These are phyloP conservation scores for Xylaria sp. DNA, from an alignment of 2,329 filamentous ascomycete species.

Conservation along the genomic window DNA sequence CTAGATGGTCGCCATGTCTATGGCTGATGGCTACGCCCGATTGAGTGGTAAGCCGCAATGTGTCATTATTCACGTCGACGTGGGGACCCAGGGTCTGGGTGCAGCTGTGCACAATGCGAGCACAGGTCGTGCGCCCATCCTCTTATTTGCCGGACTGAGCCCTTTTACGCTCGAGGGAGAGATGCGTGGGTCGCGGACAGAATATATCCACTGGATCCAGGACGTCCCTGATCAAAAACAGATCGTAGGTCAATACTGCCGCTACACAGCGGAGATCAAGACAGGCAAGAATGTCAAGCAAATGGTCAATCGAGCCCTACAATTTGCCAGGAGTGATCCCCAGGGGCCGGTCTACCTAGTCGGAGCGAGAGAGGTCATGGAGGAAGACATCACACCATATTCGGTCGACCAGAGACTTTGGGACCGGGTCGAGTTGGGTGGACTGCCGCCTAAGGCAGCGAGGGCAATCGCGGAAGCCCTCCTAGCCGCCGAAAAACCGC, in stretches of 20 bases:
- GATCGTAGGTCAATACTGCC: slow-evolving; percentile 86
- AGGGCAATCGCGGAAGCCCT: slow-evolving; percentile 71
- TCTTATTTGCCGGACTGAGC: slow-evolving; percentile 82
- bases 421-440: slow-evolving; percentile 76
- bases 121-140: slow-evolving; percentile 76
- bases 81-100: slow-evolving; percentile 81
- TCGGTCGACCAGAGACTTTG: slow-evolving; percentile 75
- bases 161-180: slow-evolving; percentile 83
- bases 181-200: slow-evolving; percentile 79
- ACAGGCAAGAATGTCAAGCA: slow-evolving; percentile 88
- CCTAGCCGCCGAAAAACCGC: slow-evolving; percentile 70
- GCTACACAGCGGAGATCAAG: slow-evolving; percentile 85
- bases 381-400: slow-evolving; percentile 83
- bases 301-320: slow-evolving; percentile 85
- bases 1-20: slow-evolving; percentile 85
- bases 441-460: slow-evolving; percentile 63
- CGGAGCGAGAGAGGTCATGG: slow-evolving; percentile 84
- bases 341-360: slow-evolving; percentile 83
- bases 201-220: slow-evolving; percentile 90
- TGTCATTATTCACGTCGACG: slow-evolving; percentile 84
- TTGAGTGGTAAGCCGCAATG: slow-evolving; percentile 78
- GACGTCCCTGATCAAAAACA: slow-evolving; percentile 84
- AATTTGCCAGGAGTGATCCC: slow-evolving; percentile 82
- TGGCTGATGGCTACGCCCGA: slow-evolving; percentile 84
- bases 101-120: slow-evolving; percentile 84